phyloP scores from a whole-genome alignment of 192 early-diverging fungal species.

The Mortierella claussenii region DNA sequence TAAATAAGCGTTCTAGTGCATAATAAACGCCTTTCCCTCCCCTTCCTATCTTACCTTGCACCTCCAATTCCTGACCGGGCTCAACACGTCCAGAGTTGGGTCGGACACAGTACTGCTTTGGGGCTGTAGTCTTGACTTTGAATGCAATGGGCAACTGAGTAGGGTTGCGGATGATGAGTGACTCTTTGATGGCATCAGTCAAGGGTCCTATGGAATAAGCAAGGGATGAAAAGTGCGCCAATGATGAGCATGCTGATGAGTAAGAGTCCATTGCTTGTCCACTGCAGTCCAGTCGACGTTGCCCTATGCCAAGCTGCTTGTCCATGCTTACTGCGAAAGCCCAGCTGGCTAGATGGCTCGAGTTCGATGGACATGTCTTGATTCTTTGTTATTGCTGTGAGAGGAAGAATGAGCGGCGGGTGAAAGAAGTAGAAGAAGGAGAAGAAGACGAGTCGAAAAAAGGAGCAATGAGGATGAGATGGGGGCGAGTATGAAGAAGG shows the following conservation, averaged over 20 bases:
- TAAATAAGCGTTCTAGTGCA: too few species aligned
- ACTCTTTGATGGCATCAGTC: conserved; percentile 65
- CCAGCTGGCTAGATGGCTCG: conserved; percentile 64
- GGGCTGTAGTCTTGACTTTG: conserved; percentile 99
- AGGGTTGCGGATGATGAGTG: conserved; percentile 70
- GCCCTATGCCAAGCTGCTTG: not conserved
- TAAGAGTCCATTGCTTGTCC: too few species aligned
- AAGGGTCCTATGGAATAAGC: conserved; percentile 66
- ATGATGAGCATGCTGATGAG: not conserved
- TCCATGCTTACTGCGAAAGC: conserved; percentile 64
- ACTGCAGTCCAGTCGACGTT: conserved; percentile 1
- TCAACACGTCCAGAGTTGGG: conserved; percentile 90
- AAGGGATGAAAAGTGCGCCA: not conserved
- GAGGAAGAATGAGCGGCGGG: not conserved
- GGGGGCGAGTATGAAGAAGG: not conserved
- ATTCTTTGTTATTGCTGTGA: not conserved
- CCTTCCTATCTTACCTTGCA: conserved; percentile 72
- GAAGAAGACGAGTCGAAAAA: not conserved
- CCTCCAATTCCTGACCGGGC: conserved; percentile 70
- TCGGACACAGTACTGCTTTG: conserved; percentile 96
- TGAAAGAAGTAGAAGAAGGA: not conserved
- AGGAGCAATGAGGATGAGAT: conserved; percentile 4
- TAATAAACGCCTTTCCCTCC: too few species aligned
- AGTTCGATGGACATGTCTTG: conserved; percentile 67
- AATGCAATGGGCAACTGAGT: conserved; percentile 82